phyloP scores from a whole-genome alignment of 352 stramenopile genomes.

The Pythium aristosporum region DNA sequence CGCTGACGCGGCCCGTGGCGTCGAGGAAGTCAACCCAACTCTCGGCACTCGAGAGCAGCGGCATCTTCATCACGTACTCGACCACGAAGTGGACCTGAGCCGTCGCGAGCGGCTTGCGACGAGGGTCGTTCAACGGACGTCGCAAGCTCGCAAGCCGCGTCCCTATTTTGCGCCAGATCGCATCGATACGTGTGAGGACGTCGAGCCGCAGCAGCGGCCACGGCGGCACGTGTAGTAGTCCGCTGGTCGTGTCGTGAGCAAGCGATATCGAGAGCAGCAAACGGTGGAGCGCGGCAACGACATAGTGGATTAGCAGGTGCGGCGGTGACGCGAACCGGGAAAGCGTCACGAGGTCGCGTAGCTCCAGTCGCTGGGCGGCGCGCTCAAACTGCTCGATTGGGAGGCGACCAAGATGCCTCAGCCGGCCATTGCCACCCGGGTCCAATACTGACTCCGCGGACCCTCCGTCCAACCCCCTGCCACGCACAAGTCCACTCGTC shows the following conservation, averaged over 20 bases:
- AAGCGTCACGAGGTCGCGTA: conserved; percentile 44
- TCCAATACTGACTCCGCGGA: too few species aligned
- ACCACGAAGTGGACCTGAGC: conserved; percentile 45
- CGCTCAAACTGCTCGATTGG: conserved; percentile 3
- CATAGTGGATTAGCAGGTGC: conserved; percentile 39
- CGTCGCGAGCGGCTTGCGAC: conserved; percentile 18
- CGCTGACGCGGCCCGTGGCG: conserved; percentile 36
- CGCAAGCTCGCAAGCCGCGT: conserved; percentile 43
- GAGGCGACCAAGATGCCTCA: not conserved
- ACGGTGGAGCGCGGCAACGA: conserved; percentile 38
- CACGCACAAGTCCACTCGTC: too few species aligned
- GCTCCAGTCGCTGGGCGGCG: conserved; percentile 22
- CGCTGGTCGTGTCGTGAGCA: conserved; percentile 22
- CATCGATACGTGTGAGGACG: conserved; percentile 32
- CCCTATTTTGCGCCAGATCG: conserved; percentile 39
- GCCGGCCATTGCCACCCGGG: not conserved
- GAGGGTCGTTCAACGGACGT: conserved; percentile 13
- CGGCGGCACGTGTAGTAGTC: conserved; percentile 32
- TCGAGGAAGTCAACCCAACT: conserved; percentile 3
- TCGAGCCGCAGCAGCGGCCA: conserved; percentile 62
- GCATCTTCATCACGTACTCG: conserved; percentile 22
- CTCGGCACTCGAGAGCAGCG: not conserved
- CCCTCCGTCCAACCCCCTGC: too few species aligned
- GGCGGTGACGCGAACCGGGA: conserved; percentile 41
- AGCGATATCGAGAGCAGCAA: conserved; percentile 43